Conservation (phyloP, 2,329 filamentous ascomycete genomes). For the Calcarisporium arbuscula region DNA sequence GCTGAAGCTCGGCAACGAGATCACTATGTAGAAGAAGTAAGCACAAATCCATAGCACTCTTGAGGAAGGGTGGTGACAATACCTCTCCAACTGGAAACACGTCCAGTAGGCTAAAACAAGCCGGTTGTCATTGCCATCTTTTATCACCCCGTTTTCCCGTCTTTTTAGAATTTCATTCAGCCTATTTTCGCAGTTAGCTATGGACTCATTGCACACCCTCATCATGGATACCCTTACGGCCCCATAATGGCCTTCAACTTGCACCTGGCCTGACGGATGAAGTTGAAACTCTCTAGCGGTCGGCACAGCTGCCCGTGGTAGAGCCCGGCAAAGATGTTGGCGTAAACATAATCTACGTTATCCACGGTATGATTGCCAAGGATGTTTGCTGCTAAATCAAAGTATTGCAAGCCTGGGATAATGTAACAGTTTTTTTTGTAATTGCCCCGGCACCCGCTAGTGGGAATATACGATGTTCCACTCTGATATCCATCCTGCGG, state of each 20-base stretch:
- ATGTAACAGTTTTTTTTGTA: slow-evolving; percentile 64
- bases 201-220: too few relatives aligned
- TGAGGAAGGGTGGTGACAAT: too few relatives aligned
- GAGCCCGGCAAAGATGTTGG: slow-evolving; percentile 76
- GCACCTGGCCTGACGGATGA: slow-evolving; percentile 49
- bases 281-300: slow-evolving; percentile 73
- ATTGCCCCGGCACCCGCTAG: slow-evolving; percentile 17
- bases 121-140: slow-evolving; percentile 47
- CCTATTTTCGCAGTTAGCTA: too few relatives aligned
- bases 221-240: slow-evolving; percentile 44
- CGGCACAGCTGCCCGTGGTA: slow-evolving; percentile 85
- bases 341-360: slow-evolving; percentile 77
- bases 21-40: slow-evolving; percentile 55
- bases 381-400: slow-evolving; percentile 78
- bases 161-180: slow-evolving; percentile 40
- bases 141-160: slow-evolving; percentile 30
- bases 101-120: slow-evolving; percentile 83
- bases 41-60: too few relatives aligned
- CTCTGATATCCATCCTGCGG: slow-evolving; percentile 37
- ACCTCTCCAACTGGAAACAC: slow-evolving; percentile 86
- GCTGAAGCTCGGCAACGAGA: slow-evolving; percentile 75
- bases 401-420: slow-evolving; percentile 86
- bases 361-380: slow-evolving; percentile 76
- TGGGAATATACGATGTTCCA: slow-evolving; percentile 46
- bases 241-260: slow-evolving; percentile 66